Evolutionary conservation across 495 filamentous ascomycete genomes (phyloP).

Genomic region (Lichina pygmaea): DNA sequence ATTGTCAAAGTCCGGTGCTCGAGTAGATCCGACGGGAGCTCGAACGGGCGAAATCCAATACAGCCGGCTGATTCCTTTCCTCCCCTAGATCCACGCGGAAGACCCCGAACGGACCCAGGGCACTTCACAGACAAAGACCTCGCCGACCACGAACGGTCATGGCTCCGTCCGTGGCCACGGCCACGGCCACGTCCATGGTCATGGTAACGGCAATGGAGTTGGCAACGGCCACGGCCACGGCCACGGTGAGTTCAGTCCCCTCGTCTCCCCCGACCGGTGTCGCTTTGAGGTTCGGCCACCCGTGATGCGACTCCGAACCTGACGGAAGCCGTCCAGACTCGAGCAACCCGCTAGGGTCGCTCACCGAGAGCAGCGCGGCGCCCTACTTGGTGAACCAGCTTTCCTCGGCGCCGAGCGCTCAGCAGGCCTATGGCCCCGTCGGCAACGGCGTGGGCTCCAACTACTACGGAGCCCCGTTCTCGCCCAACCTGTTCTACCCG

Average conservation of each 20-base stretch:
- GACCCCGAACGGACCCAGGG: slow-evolving; percentile 31
- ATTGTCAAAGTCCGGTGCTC: background rate
- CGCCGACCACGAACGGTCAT: background rate
- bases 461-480: slow-evolving; percentile 4
- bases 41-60: background rate
- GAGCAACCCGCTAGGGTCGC: slow-evolving; percentile 6
- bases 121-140: background rate
- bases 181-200: no score
- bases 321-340: no score
- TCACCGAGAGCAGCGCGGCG: slow-evolving; percentile 9
- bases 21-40: background rate
- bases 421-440: slow-evolving; percentile 33
- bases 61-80: slow-evolving; percentile 1
- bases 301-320: background rate
- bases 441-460: slow-evolving; percentile 36
- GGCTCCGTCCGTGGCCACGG: no score
- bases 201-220: no score
- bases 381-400: slow-evolving; percentile 33
- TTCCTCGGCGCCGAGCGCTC: slow-evolving; percentile 8
- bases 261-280: slow-evolving; percentile 14
- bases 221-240: no score
- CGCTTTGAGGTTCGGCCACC: slow-evolving; percentile 3
- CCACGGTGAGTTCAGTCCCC: background rate
- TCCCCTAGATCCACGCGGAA: slow-evolving; percentile 66
- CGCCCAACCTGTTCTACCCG: slow-evolving; percentile 20